Base-by-base conservation (phyloP, 495 filamentous ascomycete genomes). In the Corynascus novoguineensis region DNA sequence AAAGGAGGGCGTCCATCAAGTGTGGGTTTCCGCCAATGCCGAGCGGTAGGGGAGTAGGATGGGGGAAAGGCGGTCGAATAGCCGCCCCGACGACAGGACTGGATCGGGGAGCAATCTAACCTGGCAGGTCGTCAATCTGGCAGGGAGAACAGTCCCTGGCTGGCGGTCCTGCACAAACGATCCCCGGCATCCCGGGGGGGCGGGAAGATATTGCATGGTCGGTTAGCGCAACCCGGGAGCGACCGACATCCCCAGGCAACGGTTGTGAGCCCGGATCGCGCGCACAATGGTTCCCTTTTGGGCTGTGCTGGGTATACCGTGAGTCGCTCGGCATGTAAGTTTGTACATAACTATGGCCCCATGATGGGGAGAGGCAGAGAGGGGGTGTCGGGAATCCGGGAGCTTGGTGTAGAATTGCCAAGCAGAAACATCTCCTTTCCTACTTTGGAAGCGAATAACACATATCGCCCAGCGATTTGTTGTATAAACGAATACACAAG, bases 21-120 rank as follows among this genome's bases (percentile, higher is more conserved):
- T 12, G 58, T 37, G 51, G 40, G 44, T 49, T 22, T 19, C 58
- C 29, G 37, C 17, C 58, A 60, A 25, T 60, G 58, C 58, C 58
- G 58, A 60, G 50, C 45, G 50, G 50, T 10, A 38, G 19, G 42
- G 41, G 34, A 37, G 21, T 29, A 38, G 41, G 37, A 56, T 44
- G 58, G 58, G 53, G 52, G 55, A n/a, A n/a, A 55, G 31, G 45
- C n/a, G 28, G 58, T 40, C 22, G 45, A 27, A 45, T 34, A 55
- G 58, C 35, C 46, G 35, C 27, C 51, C 47, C 24, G n/a, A 31
- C 38, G 41, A 37, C 47, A 28, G 54, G 57, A 25, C 35, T n/a
- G 15, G 22, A 35, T 55, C 50, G 50, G 55, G 60, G 15, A 51
- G 17, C 28, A 55, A 55, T 55, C 45, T 58, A 58, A 34, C 28